Evolutionary conservation across 106 monocot genomes (phyloP), one percentile per base, ranked within the genome.

Genomic region (Platanthera guangdongensis): DNA sequence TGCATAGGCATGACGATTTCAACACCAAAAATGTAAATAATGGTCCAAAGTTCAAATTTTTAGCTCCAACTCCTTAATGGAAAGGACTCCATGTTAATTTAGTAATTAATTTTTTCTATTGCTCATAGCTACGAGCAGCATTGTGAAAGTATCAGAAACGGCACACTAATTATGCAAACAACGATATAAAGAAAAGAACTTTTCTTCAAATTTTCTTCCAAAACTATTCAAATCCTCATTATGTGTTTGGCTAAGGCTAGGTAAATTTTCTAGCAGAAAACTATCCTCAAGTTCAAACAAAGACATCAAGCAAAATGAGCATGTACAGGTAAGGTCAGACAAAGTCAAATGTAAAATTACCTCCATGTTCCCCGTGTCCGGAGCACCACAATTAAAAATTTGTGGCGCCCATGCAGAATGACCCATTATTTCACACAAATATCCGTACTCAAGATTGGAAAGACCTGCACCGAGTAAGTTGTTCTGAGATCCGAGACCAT

Each of bases 291-390:
- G 45, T 59, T 32, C 50, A n/a, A 78, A 70, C 65, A 19, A 4
- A 67, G 67, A 70, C 0, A 70, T 70, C 13, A 70, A 67, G 74
- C 47, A 72, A 72, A 50, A 65, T 65, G 65, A 65, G 65, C 32
- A 65, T 65, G 32, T 19, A 65, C 32, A 32, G 9, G 11, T 21
- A 65, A 65, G 9, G 11, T 21, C 28, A 65, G 39, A 65, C 65
- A 65, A 10, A 32, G 12, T 32, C 65, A 12, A 65, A 65, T 65
- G 4, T 65, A 8, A n/a, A 12, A 49, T 73, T 86, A 99, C 99
- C 99, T 99, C 99, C 99, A 94, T 99, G 78, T 99, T 99, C 50
- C 99, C 99, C 28, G 99, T 99, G 57, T 99, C 99, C 59, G 99
- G 99, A 52, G 99, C 88, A 82, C 85, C 83, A 74, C 99, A 99